Conservation (phyloP, 306 rosid species). For the Prunus campanulata region DNA sequence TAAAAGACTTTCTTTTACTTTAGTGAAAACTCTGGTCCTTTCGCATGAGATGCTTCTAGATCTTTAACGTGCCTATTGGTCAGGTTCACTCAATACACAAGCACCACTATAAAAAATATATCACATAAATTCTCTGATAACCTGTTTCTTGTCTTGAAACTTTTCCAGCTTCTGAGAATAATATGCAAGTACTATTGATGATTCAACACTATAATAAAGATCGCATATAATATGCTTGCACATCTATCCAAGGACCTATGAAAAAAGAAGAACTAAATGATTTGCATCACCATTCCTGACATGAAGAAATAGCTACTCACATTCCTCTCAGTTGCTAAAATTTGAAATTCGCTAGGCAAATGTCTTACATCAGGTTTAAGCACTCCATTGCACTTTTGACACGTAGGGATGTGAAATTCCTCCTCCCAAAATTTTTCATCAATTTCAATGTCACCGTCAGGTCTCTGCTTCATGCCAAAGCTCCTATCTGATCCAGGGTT, state of each 20-base stretch:
- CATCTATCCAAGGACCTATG: too few relatives aligned
- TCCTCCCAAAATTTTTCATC: conserved; percentile 94
- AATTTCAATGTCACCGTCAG: conserved; percentile 95
- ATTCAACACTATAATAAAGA: neutral
- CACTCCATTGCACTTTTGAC: conserved; percentile 80
- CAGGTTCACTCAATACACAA: neutral
- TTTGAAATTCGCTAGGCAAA: conserved; percentile 18
- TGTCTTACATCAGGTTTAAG: conserved; percentile 88
- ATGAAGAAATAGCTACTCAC: neutral
- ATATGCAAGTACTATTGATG: neutral
- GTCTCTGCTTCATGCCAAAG: conserved; percentile 97
- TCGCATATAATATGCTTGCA: neutral
- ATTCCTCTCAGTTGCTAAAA: neutral
- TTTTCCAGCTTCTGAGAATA: too few relatives aligned
- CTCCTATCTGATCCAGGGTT: conserved; percentile 78
- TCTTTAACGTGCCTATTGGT: neutral
- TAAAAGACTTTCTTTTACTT: neutral
- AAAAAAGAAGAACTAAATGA: neutral
- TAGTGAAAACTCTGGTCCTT: neutral
- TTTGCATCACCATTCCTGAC: neutral
- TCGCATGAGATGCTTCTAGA: neutral
- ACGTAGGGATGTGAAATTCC: conserved; percentile 75
- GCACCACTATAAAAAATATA: neutral
- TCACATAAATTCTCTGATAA: neutral
- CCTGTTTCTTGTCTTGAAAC: too few relatives aligned